These are phyloP conservation scores for Leccinum glutinopallens DNA, from an alignment of 1,284 basidiomycete species.

Conservation along the genomic window DNA sequence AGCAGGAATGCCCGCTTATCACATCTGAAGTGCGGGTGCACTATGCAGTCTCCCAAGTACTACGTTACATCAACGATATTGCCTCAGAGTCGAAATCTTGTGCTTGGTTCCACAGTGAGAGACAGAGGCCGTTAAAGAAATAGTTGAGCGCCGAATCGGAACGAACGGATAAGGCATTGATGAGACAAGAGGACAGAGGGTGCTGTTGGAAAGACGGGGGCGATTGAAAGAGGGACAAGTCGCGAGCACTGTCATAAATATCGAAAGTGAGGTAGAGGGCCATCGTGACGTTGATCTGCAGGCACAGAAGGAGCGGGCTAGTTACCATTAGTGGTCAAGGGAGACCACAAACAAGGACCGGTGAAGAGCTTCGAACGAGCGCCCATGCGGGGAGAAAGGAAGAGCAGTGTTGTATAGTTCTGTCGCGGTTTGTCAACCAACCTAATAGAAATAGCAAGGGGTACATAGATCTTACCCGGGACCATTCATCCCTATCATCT, in stretches of 20 bases:
- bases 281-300: constrained; percentile 22
- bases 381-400: constrained; percentile 23
- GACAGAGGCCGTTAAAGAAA: constrained; percentile 93
- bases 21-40: too few relatives aligned
- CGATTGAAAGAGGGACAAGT: constrained; percentile 9
- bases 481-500: constrained; percentile 86
- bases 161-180: constrained; percentile 74
- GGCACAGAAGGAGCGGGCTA: constrained; percentile 42
- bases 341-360: constrained; percentile 61
- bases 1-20: too few relatives aligned
- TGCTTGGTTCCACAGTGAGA: constrained; percentile 84
- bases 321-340: constrained; percentile 52
- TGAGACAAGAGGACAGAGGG: constrained; percentile 66
- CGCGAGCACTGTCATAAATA: constrained; percentile 16
- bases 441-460: not conserved
- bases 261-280: constrained; percentile 40
- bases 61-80: too few relatives aligned
- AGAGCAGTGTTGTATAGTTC: constrained; percentile 7
- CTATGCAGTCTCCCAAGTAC: too few relatives aligned
- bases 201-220: constrained; percentile 8
- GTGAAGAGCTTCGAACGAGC: constrained; percentile 23
- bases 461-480: constrained; percentile 53
- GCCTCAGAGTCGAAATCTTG: constrained; percentile 27
- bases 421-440: too few relatives aligned
- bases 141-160: constrained; percentile 73